Percentiles rank a stretch among this genome's conserved stretches.
Evolutionary conservation across 331 rosid genomes (phyloP).

Genomic region (Rhamnella rubrinervis): DNA sequence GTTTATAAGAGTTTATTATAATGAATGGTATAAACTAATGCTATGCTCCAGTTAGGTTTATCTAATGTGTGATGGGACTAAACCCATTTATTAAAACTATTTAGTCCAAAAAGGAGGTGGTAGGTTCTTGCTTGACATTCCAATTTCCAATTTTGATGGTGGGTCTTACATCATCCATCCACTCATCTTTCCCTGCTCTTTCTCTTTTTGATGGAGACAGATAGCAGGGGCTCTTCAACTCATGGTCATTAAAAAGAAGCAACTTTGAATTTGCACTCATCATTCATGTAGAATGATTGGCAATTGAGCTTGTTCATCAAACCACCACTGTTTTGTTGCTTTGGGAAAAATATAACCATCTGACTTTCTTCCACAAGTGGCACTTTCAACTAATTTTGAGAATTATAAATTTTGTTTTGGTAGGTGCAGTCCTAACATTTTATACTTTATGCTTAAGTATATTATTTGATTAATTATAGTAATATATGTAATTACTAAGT

Average conservation of each 20-base stretch:
- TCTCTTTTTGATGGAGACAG: background rate
- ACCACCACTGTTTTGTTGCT: too few species aligned
- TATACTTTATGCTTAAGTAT: too few species aligned
- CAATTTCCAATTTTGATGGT: constrained; percentile 27
- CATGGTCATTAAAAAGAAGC: background rate
- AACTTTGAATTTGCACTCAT: too few species aligned
- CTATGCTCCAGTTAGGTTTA: constrained; percentile 20
- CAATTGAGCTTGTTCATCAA: too few species aligned
- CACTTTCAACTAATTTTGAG: too few species aligned
- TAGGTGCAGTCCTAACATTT: too few species aligned
- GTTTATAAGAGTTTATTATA: background rate
- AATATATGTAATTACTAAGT: too few species aligned
- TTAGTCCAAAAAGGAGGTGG: constrained; percentile 28
- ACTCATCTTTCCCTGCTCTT: constrained; percentile 22
- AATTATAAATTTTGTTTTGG: too few species aligned
- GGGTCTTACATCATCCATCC: constrained; percentile 43
- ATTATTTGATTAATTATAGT: too few species aligned
- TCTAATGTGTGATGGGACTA: constrained; percentile 13
- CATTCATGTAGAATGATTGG: too few species aligned
- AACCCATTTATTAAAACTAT: constrained; percentile 21
- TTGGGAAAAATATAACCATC: too few species aligned
- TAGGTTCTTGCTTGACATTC: constrained; percentile 43
- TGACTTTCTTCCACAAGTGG: too few species aligned
- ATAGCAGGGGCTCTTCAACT: background rate
- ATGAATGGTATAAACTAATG: background rate